Evolutionary conservation across 108 stramenopile genomes (phyloP).

Genomic region (Skeletonema grethae): DNA sequence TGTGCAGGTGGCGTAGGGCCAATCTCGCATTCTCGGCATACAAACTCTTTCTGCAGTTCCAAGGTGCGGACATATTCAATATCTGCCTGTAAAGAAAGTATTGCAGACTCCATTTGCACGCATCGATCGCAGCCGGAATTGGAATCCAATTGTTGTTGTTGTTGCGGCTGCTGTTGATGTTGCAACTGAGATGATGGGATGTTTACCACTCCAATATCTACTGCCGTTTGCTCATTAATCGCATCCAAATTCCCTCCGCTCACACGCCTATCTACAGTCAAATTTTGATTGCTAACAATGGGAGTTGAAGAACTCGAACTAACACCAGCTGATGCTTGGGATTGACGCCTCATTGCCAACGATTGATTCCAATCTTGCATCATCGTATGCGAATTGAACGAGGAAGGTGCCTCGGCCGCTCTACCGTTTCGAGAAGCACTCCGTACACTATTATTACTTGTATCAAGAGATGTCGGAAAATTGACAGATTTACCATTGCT

Average conservation of each 20-base stretch:
- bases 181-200: constrained; percentile 2
- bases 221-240: constrained; percentile 20
- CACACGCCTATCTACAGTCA: background rate
- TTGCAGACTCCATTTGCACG: constrained; percentile 33
- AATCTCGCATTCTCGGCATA: constrained; percentile 40
- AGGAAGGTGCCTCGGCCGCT: background rate
- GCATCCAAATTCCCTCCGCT: constrained; percentile 4
- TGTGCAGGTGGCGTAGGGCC: constrained; percentile 11
- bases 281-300: background rate
- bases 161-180: constrained; percentile 9
- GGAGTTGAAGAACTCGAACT: background rate
- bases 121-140: constrained; percentile 35
- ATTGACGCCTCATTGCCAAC: constrained; percentile 4
- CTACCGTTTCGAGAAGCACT: background rate
- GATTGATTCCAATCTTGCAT: constrained; percentile 7
- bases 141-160: constrained; percentile 5
- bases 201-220: constrained; percentile 20
- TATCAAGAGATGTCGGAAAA: background rate
- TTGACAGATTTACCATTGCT: background rate
- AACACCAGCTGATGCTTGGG: background rate
- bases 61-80: constrained; percentile 59
- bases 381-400: constrained; percentile 1
- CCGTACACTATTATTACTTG: background rate
- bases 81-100: constrained; percentile 47
- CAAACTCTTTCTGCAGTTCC: constrained; percentile 46